Conservation (phyloP, 2,329 filamentous ascomycete species). For the Phialophora expanda region DNA sequence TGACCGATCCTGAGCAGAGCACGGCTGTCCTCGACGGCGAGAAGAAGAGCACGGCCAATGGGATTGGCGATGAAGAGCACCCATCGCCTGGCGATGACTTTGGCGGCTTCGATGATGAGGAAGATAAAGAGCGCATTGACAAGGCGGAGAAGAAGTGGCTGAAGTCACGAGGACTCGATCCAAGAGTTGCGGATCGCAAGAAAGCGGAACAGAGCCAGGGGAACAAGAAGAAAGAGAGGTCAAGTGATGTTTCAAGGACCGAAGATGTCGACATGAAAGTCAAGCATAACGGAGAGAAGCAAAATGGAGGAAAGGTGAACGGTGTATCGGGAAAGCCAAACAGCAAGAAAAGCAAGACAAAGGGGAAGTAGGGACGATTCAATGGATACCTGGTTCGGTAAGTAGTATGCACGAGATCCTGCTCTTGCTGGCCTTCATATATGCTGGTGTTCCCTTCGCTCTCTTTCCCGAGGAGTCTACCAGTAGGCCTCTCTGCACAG, state of each 20-base stretch:
- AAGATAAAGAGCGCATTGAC: slow-evolving; percentile 73
- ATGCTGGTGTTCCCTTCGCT: background rate
- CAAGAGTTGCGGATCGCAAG: slow-evolving; percentile 57
- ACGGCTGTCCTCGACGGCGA: slow-evolving; percentile 23
- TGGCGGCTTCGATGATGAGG: slow-evolving; percentile 75
- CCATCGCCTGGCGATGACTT: slow-evolving; percentile 61
- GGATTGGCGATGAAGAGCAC: slow-evolving; percentile 39
- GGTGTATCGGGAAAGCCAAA: background rate
- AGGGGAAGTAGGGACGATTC: slow-evolving; percentile 3
- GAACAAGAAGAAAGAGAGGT: background rate
- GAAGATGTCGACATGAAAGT: background rate
- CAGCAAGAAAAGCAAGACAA: slow-evolving; percentile 3
- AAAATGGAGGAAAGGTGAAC: background rate
- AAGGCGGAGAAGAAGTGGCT: slow-evolving; percentile 75
- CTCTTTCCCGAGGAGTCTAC: background rate
- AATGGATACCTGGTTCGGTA: background rate
- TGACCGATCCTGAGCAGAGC: slow-evolving; percentile 40
- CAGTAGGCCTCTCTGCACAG: background rate
- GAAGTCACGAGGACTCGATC: slow-evolving; percentile 75
- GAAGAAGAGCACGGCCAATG: slow-evolving; percentile 41
- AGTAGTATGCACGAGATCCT: background rate
- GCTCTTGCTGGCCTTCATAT: background rate
- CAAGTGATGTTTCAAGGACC: background rate
- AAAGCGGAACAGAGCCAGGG: slow-evolving; percentile 9
- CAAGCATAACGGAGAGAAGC: background rate